These are phyloP conservation scores for Calonectria ilicicola DNA, from an alignment of 2,329 filamentous ascomycete species.

Conservation along the genomic window DNA sequence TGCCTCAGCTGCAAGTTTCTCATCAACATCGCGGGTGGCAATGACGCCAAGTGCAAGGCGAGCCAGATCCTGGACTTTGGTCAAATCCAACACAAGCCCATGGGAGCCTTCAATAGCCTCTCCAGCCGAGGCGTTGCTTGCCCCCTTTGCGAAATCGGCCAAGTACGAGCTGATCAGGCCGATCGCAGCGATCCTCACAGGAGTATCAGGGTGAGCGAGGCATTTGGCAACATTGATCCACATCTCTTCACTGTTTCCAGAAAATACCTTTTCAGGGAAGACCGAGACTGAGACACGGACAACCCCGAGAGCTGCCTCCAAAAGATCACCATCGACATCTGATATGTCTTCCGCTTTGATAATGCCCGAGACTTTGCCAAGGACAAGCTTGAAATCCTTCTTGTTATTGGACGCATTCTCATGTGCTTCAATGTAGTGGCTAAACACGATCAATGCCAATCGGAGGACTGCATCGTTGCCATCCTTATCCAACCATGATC, in stretches of 20 bases:
- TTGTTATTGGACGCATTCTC: slow-evolving; percentile 69
- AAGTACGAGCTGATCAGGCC: slow-evolving; percentile 83
- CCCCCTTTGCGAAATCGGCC: slow-evolving; percentile 78
- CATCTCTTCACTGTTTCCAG: slow-evolving; percentile 68
- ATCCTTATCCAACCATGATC: slow-evolving; percentile 80
- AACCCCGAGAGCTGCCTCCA: slow-evolving; percentile 79
- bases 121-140: slow-evolving; percentile 57
- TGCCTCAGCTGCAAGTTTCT: slow-evolving; percentile 81
- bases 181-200: slow-evolving; percentile 82
- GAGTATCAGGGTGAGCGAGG: slow-evolving; percentile 77
- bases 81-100: slow-evolving; percentile 75
- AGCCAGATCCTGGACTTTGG: slow-evolving; percentile 72
- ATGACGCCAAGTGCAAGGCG: slow-evolving; percentile 65
- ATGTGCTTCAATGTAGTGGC: slow-evolving; percentile 82
- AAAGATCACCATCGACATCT: slow-evolving; percentile 74
- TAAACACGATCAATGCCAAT: slow-evolving; percentile 83
- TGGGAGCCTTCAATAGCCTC: slow-evolving; percentile 76
- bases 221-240: slow-evolving; percentile 79
- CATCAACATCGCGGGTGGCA: slow-evolving; percentile 72
- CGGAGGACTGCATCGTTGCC: slow-evolving; percentile 78
- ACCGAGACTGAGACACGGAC: slow-evolving; percentile 75
- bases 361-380: slow-evolving; percentile 64
- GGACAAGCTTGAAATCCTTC: slow-evolving; percentile 75
- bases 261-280: slow-evolving; percentile 73
- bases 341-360: slow-evolving; percentile 66